Conservation (phyloP, 306 rosid species). For the Trifolium repens region DNA sequence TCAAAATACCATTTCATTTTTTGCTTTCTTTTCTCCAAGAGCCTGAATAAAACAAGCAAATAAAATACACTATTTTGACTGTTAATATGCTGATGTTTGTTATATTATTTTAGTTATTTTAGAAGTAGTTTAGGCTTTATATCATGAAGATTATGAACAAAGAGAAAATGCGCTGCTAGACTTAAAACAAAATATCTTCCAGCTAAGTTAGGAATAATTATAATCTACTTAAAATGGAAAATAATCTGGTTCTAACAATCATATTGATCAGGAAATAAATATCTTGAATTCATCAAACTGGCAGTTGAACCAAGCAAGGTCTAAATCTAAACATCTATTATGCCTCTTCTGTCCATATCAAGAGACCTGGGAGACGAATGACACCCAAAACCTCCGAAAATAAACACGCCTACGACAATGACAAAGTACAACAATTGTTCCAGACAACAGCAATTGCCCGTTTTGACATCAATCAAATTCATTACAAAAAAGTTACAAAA, state of each 20-base stretch:
- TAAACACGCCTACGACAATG: conserved; percentile 1
- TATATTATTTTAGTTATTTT: neutral
- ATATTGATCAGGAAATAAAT: neutral
- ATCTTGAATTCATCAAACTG: neutral
- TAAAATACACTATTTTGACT: neutral
- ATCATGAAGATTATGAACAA: neutral
- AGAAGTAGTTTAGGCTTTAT: neutral
- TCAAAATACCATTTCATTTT: too few relatives aligned
- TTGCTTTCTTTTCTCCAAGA: too few relatives aligned
- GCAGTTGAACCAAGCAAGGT: too few relatives aligned
- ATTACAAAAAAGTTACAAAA: conserved; percentile 36
- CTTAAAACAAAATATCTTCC: neutral
- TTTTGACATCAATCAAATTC: conserved; percentile 30
- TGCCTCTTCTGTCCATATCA: neutral
- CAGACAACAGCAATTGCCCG: conserved; percentile 1
- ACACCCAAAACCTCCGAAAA: neutral
- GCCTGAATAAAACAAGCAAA: neutral
- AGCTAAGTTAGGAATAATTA: neutral
- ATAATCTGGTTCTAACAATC: neutral
- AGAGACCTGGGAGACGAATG: neutral
- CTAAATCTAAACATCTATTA: neutral
- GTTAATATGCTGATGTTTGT: neutral
- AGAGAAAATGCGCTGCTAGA: neutral
- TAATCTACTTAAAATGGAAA: neutral
- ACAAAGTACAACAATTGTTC: conserved; percentile 20